Base-by-base conservation (phyloP, 805 yeast species). In the Priceomyces castillae region DNA sequence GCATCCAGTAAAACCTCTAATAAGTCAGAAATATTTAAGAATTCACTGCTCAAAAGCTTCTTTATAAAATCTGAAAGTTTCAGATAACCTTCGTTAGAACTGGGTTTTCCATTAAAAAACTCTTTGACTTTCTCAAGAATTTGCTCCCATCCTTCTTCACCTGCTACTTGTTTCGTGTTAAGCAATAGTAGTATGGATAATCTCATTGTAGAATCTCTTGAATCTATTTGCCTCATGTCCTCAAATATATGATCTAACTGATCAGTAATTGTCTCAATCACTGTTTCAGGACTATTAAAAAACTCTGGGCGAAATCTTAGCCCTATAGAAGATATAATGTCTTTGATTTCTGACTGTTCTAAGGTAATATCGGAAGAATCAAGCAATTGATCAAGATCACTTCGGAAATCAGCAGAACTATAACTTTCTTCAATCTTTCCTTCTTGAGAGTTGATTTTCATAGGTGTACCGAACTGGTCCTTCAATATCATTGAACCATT, bases 391-490 rank as follows among this genome's bases (percentile, higher is more conserved):
- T 59, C 58, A 30, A 69, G 52, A 34, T 65, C 69, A 12, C 48
- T 48, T 25, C 57, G 52, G 41, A 69, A 67, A 7, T 53, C 57
- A 11, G 51, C 55, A 3, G 51, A 48, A 1, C 61, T 50, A 34
- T 56, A 60, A 3, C 39, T 37, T 19, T 58, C 62, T 7, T 53
- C 54, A 6, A 45, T 49, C 28, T 48, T 52, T 14, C 46, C 49
- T 3, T 53, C 55, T 2, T 50, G 56, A 0, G 56, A 49, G 37
- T 50, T 57, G 2, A 65, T 57, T 30, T 58, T 62, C 60, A 69
- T 53, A 0, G 74, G 74, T 1, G 73, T 63, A 7, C 67, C 73
- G 3, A 52, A 54, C 2, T 59, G 56, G 9, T 60, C 62, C 43
- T 61, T 54, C 47, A 52, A 56, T 53, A 30, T 56, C 36, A 34